Conservation (phyloP, 768 basidiomycete genomes). For the Suillus clintonianus region DNA sequence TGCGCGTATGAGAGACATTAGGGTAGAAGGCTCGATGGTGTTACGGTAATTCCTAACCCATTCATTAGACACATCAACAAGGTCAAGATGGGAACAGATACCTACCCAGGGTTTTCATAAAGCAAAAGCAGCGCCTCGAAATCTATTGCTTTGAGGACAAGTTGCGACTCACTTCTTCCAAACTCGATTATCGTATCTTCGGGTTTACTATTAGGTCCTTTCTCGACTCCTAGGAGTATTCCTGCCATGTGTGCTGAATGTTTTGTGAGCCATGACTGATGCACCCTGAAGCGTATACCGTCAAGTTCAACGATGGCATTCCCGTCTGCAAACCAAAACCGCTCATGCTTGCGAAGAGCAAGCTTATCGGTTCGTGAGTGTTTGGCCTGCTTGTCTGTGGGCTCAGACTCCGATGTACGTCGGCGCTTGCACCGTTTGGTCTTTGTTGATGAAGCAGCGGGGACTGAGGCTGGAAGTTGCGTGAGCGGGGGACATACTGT, state of each 20-base stretch:
- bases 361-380: background rate
- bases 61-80: background rate
- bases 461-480: background rate
- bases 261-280: slow-evolving; percentile 30
- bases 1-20: slow-evolving; percentile 37
- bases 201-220: too few species aligned
- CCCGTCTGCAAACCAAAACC: slow-evolving; percentile 39
- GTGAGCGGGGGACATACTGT: background rate
- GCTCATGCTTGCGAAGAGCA: slow-evolving; percentile 9
- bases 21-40: slow-evolving; percentile 27
- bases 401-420: background rate
- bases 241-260: too few species aligned
- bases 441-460: background rate
- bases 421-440: background rate
- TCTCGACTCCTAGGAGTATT: too few species aligned
- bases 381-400: background rate
- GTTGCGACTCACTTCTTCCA: too few species aligned
- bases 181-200: too few species aligned
- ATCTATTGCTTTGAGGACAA: background rate
- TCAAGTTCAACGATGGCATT: slow-evolving; percentile 35
- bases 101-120: slow-evolving; percentile 5
- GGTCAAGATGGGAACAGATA: background rate
- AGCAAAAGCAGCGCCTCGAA: background rate
- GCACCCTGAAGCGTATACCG: slow-evolving; percentile 35
- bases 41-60: slow-evolving; percentile 24